These are phyloP conservation scores for Phalaenopsis equestris DNA, from an alignment of 106 monocot species.

Conservation along the genomic window DNA sequence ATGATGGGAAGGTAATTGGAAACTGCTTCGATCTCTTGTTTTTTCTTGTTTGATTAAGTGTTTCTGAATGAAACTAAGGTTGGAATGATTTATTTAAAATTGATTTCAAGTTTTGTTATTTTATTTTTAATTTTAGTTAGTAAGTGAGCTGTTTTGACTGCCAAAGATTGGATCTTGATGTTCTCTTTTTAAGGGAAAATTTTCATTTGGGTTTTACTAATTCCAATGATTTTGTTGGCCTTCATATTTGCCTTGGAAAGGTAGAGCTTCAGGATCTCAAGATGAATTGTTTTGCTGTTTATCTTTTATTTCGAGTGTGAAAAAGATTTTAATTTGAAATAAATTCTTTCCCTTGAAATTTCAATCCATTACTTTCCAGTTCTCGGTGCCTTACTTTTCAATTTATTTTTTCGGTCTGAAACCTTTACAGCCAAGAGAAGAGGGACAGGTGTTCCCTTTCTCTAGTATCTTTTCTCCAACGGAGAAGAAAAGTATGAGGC, in stretches of 20 bases:
- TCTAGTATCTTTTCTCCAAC: not conserved
- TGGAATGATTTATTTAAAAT: not conserved
- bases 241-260: not conserved
- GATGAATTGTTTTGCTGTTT: not conserved
- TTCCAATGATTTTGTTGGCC: not conserved
- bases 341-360: not conserved
- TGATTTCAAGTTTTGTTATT: not conserved
- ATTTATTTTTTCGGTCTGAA: not conserved
- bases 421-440: not conserved
- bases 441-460: constrained; percentile 1
- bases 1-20: constrained; percentile 9
- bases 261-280: not conserved
- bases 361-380: constrained; percentile 1
- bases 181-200: not conserved
- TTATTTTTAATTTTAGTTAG: not conserved
- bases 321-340: not conserved
- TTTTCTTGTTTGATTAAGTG: not conserved
- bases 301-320: too few species aligned
- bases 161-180: not conserved
- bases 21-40: not conserved
- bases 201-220: not conserved
- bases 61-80: not conserved
- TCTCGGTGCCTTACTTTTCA: not conserved
- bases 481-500: not conserved
- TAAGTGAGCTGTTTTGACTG: not conserved